A percentile compares a stretch with the other conserved stretches of the same genome.
Evolutionary conservation across 2,329 filamentous ascomycete genomes (phyloP).

Genomic region (Dactylellina leptospora): DNA sequence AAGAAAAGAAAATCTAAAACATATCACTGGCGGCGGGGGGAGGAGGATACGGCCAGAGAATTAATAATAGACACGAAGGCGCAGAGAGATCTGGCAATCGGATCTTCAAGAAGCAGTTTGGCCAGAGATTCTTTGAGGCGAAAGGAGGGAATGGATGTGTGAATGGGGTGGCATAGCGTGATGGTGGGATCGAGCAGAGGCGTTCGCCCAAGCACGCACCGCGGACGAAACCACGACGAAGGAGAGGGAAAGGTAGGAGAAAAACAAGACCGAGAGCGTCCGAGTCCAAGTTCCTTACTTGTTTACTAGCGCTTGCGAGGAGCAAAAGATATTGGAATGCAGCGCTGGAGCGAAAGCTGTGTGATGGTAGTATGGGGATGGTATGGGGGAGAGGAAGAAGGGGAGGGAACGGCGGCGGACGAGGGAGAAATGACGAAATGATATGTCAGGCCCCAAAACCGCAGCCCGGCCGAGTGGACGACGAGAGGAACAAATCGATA

Average conservation of each 20-base stretch:
- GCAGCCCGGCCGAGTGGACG: too few species aligned
- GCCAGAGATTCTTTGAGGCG: slow-evolving; percentile 15
- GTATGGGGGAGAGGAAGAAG: slow-evolving; percentile 2
- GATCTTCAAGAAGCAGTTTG: slow-evolving; percentile 21
- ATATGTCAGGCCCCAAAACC: slow-evolving; percentile 38
- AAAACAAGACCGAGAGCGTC: not conserved
- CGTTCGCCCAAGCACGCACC: too few species aligned
- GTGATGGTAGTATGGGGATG: not conserved
- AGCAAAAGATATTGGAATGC: not conserved
- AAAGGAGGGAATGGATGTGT: not conserved
- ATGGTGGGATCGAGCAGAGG: too few species aligned
- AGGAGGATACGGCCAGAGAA: not conserved
- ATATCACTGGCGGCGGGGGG: not conserved
- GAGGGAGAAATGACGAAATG: slow-evolving; percentile 51
- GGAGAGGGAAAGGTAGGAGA: not conserved
- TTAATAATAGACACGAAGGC: slow-evolving; percentile 10
- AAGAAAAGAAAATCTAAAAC: not conserved
- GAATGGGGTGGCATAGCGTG: not conserved
- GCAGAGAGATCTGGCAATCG: slow-evolving; percentile 31
- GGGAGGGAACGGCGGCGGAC: not conserved
- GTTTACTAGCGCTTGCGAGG: not conserved
- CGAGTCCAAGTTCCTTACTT: not conserved
- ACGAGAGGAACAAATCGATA: too few species aligned
- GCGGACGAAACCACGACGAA: not conserved
- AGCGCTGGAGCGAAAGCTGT: not conserved